Evolutionary conservation across 345 rosid genomes (phyloP).

Genomic region (Sonneratia caseolaris): DNA sequence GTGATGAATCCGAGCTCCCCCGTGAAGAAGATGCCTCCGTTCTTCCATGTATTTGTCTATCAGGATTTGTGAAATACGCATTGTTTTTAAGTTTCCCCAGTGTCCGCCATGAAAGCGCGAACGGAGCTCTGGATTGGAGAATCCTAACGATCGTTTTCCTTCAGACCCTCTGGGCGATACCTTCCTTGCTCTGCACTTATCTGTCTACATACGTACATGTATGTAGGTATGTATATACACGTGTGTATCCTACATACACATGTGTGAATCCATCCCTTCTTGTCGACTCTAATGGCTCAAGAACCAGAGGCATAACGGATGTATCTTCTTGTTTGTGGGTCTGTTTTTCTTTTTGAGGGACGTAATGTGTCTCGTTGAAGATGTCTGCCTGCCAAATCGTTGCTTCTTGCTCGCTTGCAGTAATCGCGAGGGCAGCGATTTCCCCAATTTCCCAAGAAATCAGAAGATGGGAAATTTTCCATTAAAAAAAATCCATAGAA

Average conservation of each 20-base stretch:
- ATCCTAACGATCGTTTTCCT: conserved; percentile 3
- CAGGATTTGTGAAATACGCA: not conserved
- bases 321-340: too few relatives aligned
- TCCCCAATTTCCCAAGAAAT: too few relatives aligned
- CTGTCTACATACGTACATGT: not conserved
- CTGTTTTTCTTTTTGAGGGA: too few relatives aligned
- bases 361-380: too few relatives aligned
- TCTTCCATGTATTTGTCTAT: not conserved
- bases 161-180: too few relatives aligned
- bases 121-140: conserved; percentile 31
- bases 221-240: not conserved
- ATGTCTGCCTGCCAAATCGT: too few relatives aligned
- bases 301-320: not conserved
- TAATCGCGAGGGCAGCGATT: too few relatives aligned
- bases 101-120: conserved; percentile 25
- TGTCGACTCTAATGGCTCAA: not conserved
- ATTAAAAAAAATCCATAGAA: not conserved
- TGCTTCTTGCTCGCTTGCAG: too few relatives aligned
- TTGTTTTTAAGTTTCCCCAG: conserved; percentile 8
- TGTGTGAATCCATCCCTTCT: conserved; percentile 4
- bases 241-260: not conserved
- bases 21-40: not conserved
- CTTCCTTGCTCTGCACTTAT: conserved; percentile 3
- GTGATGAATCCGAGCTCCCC: too few relatives aligned
- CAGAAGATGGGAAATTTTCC: too few relatives aligned